Evolutionary conservation across 306 rosid genomes (phyloP).

Genomic region (Astragalus membranaceus): DNA sequence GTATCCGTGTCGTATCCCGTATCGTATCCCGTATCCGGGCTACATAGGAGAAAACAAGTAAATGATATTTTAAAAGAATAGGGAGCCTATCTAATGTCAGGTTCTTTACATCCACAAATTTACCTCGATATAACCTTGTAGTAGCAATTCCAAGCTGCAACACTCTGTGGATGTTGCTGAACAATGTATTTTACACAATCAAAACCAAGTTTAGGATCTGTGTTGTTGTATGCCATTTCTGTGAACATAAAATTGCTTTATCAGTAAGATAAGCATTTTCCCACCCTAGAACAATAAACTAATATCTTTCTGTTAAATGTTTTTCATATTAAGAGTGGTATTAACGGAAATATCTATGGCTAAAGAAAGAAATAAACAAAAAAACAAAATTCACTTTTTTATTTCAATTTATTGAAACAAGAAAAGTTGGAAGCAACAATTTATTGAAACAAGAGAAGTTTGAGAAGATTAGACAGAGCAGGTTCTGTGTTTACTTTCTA

Average conservation of each 20-base stretch:
- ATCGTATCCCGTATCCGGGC: conserved; percentile 66
- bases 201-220: conserved; percentile 79
- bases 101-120: conserved; percentile 2
- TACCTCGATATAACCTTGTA: conserved; percentile 87
- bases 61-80: neutral
- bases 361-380: neutral
- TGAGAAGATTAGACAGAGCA: conserved; percentile 59
- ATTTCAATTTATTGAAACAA: conserved; percentile 7
- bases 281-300: neutral
- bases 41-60: conserved; percentile 26
- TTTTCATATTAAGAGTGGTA: neutral
- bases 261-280: conserved; percentile 15
- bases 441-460: conserved; percentile 5
- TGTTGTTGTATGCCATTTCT: conserved; percentile 82
- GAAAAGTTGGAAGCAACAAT: conserved; percentile 3
- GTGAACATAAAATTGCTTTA: conserved; percentile 21
- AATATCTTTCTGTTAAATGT: neutral
- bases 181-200: conserved; percentile 81
- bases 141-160: conserved; percentile 94
- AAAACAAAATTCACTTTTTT: neutral
- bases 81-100: neutral
- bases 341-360: neutral
- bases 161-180: conserved; percentile 68
- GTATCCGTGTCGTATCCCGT: too few species aligned
- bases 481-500: conserved; percentile 42